Base-by-base conservation (phyloP, 371 early-diverging fungal species). In the Mortierella sp. region DNA sequence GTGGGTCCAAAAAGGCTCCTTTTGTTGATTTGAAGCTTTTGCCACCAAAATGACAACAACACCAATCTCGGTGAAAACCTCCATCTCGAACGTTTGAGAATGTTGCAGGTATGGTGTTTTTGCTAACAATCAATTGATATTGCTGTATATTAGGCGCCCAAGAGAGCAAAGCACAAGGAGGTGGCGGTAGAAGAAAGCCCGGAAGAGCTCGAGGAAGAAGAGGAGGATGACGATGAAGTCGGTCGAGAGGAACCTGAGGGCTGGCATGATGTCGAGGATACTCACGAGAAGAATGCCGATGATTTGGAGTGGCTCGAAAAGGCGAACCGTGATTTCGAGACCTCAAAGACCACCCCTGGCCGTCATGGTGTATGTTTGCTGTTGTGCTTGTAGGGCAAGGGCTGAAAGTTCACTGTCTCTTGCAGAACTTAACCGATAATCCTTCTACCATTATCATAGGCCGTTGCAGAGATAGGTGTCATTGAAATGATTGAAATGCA, bases 401-500 rank as follows among this genome's bases (percentile, higher is more conserved):
- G 2, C 29, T 56, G 11, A 2, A 4, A 12, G 56, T 3, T 3
- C 56, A 27, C 12, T 14, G 16, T 14, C 14, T 29, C 60, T 29
- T 60, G 3, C 32, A 29, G 16, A 0, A 68, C n/a, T 14, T 14
- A 55, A 35, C 38, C 1, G 8, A 21, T 48, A 27, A 8, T 12
- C 4, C 10, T 27, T 24, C 7, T 38, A 56, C 41, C 24, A 12
- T 12, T n/a, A 5, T 54, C 12, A 29, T 74, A 92, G 92, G 79
- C 82, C 41, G 68, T 89, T n/a, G 88, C 89, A 27, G 89, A 91
- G 68, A 88, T 90, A 54, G 98, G 98, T 18, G 94, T 95, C 7
- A 93, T 98, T 70, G 95, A 97, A 68, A 80, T 89, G 46, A 91
- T 99, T 24, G 95, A 96, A 85, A 88, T 98, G 44, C 89, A 91